A percentile compares a stretch with the other conserved stretches of the same genome.
These are phyloP conservation scores for Ogataea nitratoaversa DNA, from an alignment of 805 yeast genomes.

Conservation along the genomic window DNA sequence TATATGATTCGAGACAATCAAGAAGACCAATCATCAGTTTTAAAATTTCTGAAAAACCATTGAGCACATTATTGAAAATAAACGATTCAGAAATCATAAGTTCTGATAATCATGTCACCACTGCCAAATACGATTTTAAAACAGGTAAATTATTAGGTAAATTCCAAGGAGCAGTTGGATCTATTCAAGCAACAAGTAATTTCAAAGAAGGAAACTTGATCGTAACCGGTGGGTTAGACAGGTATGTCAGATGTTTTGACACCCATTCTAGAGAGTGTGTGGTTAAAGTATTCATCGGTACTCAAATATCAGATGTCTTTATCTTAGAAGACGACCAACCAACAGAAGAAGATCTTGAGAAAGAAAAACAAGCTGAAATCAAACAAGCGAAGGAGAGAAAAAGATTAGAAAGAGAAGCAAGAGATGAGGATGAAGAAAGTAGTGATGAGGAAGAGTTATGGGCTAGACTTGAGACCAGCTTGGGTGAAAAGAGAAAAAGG, in stretches of 20 bases:
- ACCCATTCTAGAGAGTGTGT: constrained; percentile 50
- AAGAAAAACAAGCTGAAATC: constrained; percentile 26
- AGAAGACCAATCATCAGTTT: constrained; percentile 60
- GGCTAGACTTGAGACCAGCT: constrained; percentile 24
- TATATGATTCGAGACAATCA: constrained; percentile 65
- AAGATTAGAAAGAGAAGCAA: constrained; percentile 30
- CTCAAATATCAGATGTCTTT: constrained; percentile 55
- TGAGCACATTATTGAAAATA: constrained; percentile 39
- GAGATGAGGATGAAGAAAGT: constrained; percentile 30
- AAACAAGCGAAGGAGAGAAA: constrained; percentile 37
- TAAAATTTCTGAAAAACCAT: constrained; percentile 52
- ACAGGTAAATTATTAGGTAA: constrained; percentile 61
- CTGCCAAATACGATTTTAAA: constrained; percentile 50
- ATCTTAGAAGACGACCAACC: constrained; percentile 46
- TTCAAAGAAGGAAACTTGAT: constrained; percentile 39
- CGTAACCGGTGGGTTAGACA: constrained; percentile 81
- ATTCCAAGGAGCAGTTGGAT: constrained; percentile 74
- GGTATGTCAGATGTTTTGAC: constrained; percentile 79
- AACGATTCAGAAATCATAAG: constrained; percentile 48
- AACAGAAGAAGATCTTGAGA: constrained; percentile 17
- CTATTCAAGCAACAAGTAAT: constrained; percentile 44
- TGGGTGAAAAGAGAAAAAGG: constrained; percentile 26
- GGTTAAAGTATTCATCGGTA: constrained; percentile 73
- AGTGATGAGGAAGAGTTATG: constrained; percentile 33
- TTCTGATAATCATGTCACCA: constrained; percentile 66